Percentiles rank a stretch among this genome's conserved stretches.
Conservation (phyloP, 2,329 filamentous ascomycete species). For the Aspergillus sp. region DNA sequence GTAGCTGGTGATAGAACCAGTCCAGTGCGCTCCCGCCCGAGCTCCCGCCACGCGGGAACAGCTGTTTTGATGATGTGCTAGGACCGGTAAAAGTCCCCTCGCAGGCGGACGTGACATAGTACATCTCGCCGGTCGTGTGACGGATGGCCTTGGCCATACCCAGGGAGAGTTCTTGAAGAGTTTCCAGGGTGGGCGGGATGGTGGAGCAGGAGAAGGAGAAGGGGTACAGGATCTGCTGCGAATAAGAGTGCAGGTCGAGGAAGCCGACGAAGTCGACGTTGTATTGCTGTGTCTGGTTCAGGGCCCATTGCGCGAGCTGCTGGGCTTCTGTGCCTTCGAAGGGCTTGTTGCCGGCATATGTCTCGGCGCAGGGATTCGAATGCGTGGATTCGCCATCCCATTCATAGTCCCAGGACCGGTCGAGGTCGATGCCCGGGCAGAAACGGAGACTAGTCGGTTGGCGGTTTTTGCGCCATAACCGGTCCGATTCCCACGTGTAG, state of each 20-base stretch:
- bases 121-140: conserved; percentile 64
- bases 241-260: conserved; percentile 88
- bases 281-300: conserved; percentile 62
- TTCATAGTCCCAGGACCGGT: conserved; percentile 74
- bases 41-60: conserved; percentile 55
- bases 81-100: conserved; percentile 56
- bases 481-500: conserved; percentile 85
- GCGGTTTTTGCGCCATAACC: conserved; percentile 86
- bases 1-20: conserved; percentile 87
- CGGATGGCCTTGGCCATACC: conserved; percentile 85
- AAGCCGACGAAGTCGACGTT: conserved; percentile 73
- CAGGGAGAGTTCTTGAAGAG: conserved; percentile 79
- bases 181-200: conserved; percentile 77
- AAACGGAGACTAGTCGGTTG: conserved; percentile 74
- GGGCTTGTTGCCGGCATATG: conserved; percentile 71
- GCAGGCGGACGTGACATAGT: conserved; percentile 76
- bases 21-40: conserved; percentile 82
- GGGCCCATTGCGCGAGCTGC: conserved; percentile 71
- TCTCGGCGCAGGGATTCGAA: conserved; percentile 82
- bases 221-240: conserved; percentile 87
- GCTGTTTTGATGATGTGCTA: conserved; percentile 6
- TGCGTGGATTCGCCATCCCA: conserved; percentile 64
- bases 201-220: conserved; percentile 76
- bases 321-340: conserved; percentile 77
- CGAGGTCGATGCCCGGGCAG: conserved; percentile 81